Evolutionary conservation across 2,329 filamentous ascomycete genomes (phyloP).

Genomic region (Xylariaceae sp.): DNA sequence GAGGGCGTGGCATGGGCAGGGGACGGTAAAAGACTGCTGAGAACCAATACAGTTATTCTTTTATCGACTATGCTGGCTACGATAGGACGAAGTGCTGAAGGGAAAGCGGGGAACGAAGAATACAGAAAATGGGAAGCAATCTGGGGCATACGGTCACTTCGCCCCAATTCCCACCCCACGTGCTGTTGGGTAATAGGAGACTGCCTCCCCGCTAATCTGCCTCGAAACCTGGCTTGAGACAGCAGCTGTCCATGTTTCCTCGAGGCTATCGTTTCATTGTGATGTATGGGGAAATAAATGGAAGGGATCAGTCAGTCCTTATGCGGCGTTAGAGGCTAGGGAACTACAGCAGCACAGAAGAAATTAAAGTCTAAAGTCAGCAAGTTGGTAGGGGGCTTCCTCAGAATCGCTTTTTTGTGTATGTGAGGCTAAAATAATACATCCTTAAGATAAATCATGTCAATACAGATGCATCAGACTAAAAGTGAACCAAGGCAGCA

Average conservation of each 20-base stretch:
- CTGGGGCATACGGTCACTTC: background rate
- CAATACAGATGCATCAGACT: constrained; percentile 3
- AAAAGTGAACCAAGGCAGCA: background rate
- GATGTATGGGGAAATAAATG: constrained; percentile 19
- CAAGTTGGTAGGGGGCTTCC: constrained; percentile 38
- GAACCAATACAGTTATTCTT: background rate
- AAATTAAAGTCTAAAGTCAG: constrained; percentile 27
- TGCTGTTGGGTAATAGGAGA: constrained; percentile 5
- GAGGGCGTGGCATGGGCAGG: constrained; percentile 56
- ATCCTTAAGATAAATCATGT: background rate
- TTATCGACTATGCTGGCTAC: background rate
- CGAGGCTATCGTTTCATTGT: constrained; percentile 3
- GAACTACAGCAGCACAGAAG: constrained; percentile 24
- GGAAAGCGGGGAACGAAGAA: background rate
- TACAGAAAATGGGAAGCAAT: background rate
- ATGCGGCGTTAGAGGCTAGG: constrained; percentile 41
- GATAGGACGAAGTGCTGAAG: background rate
- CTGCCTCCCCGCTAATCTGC: background rate
- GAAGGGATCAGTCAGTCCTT: constrained; percentile 29
- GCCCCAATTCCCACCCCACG: background rate
- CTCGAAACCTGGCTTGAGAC: too few relatives aligned
- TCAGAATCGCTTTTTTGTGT: constrained; percentile 1
- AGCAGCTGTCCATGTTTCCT: constrained; percentile 2
- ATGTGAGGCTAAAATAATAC: background rate
- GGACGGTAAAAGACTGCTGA: constrained; percentile 28